phyloP scores from a whole-genome alignment of 2,329 filamentous ascomycete species.

The Venturia asperata region DNA sequence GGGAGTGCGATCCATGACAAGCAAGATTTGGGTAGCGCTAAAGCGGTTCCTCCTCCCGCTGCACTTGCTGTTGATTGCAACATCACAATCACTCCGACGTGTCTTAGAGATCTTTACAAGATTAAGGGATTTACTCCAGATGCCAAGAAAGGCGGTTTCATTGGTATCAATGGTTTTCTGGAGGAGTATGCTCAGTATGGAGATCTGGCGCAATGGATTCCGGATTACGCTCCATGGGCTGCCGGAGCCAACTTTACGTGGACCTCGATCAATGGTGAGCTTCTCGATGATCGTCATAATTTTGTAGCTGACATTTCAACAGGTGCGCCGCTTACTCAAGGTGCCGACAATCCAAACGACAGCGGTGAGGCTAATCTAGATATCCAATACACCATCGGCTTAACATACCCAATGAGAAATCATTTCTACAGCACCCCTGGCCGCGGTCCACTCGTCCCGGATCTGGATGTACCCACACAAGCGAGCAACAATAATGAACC shows the following conservation, averaged over 20 bases:
- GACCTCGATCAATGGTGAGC: slow-evolving; percentile 18
- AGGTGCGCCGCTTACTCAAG: background rate
- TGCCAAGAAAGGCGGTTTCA: background rate
- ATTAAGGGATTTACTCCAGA: slow-evolving; percentile 16
- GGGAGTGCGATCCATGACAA: background rate
- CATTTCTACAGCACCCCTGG: slow-evolving; percentile 21
- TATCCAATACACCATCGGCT: slow-evolving; percentile 19
- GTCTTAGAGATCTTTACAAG: slow-evolving; percentile 17
- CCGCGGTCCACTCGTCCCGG: slow-evolving; percentile 35
- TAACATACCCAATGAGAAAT: slow-evolving; percentile 19
- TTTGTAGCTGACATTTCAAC: background rate
- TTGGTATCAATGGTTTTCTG: slow-evolving; percentile 15
- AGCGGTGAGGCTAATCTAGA: slow-evolving; percentile 18
- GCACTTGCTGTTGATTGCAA: slow-evolving; percentile 16
- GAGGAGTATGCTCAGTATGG: slow-evolving; percentile 16
- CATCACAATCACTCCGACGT: slow-evolving; percentile 16
- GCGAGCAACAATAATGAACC: slow-evolving; percentile 43
- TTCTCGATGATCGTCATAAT: background rate
- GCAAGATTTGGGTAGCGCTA: slow-evolving; percentile 38
- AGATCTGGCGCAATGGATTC: slow-evolving; percentile 13
- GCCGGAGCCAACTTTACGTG: slow-evolving; percentile 12
- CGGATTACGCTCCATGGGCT: slow-evolving; percentile 17
- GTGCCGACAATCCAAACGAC: slow-evolving; percentile 1
- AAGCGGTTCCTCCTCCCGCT: slow-evolving; percentile 22
- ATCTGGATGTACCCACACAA: slow-evolving; percentile 40